phyloP scores from a whole-genome alignment of 805 yeast genomes.

The Candida golubevii region DNA sequence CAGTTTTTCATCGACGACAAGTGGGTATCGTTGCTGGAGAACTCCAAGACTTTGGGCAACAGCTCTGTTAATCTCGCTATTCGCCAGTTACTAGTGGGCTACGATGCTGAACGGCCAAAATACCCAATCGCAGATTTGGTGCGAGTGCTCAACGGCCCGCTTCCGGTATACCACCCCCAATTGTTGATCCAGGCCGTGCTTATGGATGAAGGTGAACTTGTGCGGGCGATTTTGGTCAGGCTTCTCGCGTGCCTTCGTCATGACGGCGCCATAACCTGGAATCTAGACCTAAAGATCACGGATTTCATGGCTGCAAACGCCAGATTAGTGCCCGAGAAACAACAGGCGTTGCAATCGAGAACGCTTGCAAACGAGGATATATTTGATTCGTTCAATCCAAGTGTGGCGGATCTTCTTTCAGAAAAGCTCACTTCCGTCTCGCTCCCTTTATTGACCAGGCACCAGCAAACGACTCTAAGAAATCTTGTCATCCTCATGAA shows the following conservation, averaged over 20 bases:
- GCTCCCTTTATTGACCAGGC: conserved; percentile 80
- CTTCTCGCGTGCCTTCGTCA: conserved; percentile 50
- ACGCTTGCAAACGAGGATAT: conserved; percentile 19
- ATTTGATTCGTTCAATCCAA: conserved; percentile 32
- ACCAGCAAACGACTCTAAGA: conserved; percentile 81
- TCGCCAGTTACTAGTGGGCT: conserved; percentile 33
- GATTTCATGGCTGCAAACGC: conserved; percentile 11
- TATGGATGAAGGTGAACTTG: conserved; percentile 53
- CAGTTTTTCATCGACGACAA: conserved; percentile 83
- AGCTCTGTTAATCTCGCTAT: conserved; percentile 51
- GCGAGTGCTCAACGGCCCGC: conserved; percentile 78
- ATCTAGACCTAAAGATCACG: conserved; percentile 26
- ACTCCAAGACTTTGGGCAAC: conserved; percentile 6
- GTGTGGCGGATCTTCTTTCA: conserved; percentile 45
- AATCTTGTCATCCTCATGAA: conserved; percentile 63
- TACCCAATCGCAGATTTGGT: conserved; percentile 63
- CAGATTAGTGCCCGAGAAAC: no score
- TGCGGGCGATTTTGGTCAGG: conserved; percentile 50
- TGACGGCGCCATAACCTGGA: conserved; percentile 29
- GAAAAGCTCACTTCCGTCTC: conserved; percentile 61
- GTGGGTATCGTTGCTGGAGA: conserved; percentile 32
- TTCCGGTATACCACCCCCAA: conserved; percentile 91
- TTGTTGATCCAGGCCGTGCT: conserved; percentile 71
- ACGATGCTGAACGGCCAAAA: conserved; percentile 17
- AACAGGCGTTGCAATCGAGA: no score